Evolutionary conservation across 2,329 filamentous ascomycete genomes (phyloP).

Genomic region (Chaetomiaceae sp.): DNA sequence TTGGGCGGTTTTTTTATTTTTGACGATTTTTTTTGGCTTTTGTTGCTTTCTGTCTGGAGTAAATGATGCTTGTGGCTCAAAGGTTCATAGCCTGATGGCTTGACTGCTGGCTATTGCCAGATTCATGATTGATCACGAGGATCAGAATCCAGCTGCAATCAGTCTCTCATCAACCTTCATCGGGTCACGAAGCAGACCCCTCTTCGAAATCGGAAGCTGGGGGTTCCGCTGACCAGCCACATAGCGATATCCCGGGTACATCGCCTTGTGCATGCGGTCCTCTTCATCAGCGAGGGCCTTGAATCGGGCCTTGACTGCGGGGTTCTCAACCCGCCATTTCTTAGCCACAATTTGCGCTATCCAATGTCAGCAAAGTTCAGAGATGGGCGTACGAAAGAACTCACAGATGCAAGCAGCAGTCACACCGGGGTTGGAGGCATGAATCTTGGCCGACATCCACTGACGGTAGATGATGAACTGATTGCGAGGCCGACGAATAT

Average conservation of each 20-base stretch:
- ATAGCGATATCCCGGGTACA: constrained; percentile 15
- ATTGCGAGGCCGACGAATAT: constrained; percentile 17
- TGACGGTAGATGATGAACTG: constrained; percentile 22
- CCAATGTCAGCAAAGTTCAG: constrained; percentile 2
- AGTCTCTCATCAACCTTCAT: constrained; percentile 10
- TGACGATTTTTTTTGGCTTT: background rate
- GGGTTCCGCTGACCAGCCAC: constrained; percentile 6
- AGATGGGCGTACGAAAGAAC: background rate
- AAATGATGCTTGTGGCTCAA: background rate
- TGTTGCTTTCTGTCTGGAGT: background rate
- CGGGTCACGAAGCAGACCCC: background rate
- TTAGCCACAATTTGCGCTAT: constrained; percentile 13
- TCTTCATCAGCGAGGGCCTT: constrained; percentile 14
- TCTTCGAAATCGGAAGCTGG: background rate
- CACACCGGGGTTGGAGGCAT: constrained; percentile 13
- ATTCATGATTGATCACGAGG: background rate
- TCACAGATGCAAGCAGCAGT: constrained; percentile 19
- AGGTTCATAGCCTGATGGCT: background rate
- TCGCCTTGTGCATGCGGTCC: constrained; percentile 10
- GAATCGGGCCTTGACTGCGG: constrained; percentile 10
- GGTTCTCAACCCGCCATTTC: constrained; percentile 14
- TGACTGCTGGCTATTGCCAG: background rate
- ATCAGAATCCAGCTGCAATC: constrained; percentile 8
- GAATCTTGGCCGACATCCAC: constrained; percentile 18
- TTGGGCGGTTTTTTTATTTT: background rate